These are phyloP conservation scores for Paramecium caudatum DNA, from an alignment of 73 alveolate species.

Conservation along the genomic window DNA sequence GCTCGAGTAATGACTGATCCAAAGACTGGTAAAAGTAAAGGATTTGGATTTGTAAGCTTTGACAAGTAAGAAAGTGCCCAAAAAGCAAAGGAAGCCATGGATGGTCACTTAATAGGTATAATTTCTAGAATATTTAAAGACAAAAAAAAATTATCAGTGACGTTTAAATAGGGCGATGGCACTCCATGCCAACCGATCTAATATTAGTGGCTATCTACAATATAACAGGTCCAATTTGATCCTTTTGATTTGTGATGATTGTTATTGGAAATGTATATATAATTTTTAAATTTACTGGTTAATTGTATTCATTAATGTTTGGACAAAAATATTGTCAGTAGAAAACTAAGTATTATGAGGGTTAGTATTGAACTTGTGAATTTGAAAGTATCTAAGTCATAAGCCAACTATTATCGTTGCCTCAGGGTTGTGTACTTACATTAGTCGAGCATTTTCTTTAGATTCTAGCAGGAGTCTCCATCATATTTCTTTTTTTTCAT, in stretches of 20 bases:
- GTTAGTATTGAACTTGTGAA: too few relatives aligned
- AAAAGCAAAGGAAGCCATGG: constrained; percentile 68
- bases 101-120: constrained; percentile 53
- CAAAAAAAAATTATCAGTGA: constrained; percentile 48
- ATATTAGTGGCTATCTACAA: constrained; percentile 47
- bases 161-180: constrained; percentile 53
- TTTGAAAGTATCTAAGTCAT: too few relatives aligned
- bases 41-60: constrained; percentile 71
- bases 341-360: too few relatives aligned
- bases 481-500: too few relatives aligned
- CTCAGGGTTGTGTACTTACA: too few relatives aligned
- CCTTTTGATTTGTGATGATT: constrained; percentile 58
- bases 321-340: too few relatives aligned
- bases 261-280: too few relatives aligned
- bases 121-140: background rate
- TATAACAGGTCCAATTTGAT: constrained; percentile 23
- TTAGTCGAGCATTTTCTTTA: too few relatives aligned
- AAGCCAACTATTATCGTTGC: too few relatives aligned
- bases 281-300: too few relatives aligned
- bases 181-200: constrained; percentile 32
- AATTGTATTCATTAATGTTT: too few relatives aligned
- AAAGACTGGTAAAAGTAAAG: constrained; percentile 74
- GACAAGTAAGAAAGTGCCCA: constrained; percentile 57
- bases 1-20: constrained; percentile 75
- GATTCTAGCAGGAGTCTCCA: too few relatives aligned